Conservation (phyloP, 2,329 filamentous ascomycete genomes). For the Colletotrichum phormii region DNA sequence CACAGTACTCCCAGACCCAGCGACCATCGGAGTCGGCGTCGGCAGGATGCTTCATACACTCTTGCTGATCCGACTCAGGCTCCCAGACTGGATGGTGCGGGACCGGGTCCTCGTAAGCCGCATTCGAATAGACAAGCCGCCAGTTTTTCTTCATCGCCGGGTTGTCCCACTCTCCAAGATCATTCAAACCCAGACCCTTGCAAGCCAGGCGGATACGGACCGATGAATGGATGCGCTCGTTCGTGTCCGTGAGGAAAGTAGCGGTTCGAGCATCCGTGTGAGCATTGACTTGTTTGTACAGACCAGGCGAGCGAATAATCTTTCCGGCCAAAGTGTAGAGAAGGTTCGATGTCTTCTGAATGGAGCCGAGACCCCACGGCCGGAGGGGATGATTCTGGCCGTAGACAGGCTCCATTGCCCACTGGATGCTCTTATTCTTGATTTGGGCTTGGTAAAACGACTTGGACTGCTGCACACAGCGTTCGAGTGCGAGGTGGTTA, state of each 20-base stretch:
- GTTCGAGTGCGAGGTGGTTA: slow-evolving; percentile 52
- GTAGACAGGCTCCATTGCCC: slow-evolving; percentile 63
- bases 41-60: slow-evolving; percentile 35
- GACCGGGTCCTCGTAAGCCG: slow-evolving; percentile 49
- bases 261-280: slow-evolving; percentile 49
- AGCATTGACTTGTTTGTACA: slow-evolving; percentile 59
- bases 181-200: slow-evolving; percentile 61
- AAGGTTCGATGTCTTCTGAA: slow-evolving; percentile 51
- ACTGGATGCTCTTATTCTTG: slow-evolving; percentile 40
- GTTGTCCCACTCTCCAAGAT: slow-evolving; percentile 59
- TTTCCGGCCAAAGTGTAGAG: slow-evolving; percentile 58
- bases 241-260: slow-evolving; percentile 61
- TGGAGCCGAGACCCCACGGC: slow-evolving; percentile 60
- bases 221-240: slow-evolving; percentile 66
- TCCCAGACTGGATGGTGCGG: slow-evolving; percentile 48
- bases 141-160: slow-evolving; percentile 56
- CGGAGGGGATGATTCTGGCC: slow-evolving; percentile 59
- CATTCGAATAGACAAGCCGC: slow-evolving; percentile 52
- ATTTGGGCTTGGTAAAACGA: slow-evolving; percentile 43
- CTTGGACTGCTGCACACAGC: slow-evolving; percentile 48
- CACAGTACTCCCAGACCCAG: slow-evolving; percentile 68
- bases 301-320: slow-evolving; percentile 58
- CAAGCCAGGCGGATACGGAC: slow-evolving; percentile 65
- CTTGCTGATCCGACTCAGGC: slow-evolving; percentile 41
- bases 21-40: slow-evolving; percentile 45